Evolutionary conservation across 2,329 filamentous ascomycete species (phyloP).

Genomic region (Cytospora piceae): DNA sequence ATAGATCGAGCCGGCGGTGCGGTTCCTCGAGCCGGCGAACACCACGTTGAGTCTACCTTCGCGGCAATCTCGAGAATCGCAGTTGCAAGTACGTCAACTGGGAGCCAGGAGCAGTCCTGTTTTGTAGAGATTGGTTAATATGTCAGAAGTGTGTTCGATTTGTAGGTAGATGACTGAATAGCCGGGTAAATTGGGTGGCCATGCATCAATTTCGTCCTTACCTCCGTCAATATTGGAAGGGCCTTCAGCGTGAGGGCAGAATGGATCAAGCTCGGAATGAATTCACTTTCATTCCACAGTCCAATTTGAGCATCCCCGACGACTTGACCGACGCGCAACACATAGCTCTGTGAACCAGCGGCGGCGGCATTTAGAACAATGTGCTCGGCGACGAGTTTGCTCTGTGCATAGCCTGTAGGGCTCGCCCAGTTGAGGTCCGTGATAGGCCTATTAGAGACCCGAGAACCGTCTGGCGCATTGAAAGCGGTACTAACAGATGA

Average conservation of each 20-base stretch:
- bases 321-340: slow-evolving; percentile 43
- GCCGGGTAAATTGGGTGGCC: no score
- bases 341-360: slow-evolving; percentile 36
- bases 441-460: slow-evolving; percentile 39
- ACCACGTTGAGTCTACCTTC: not conserved
- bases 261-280: slow-evolving; percentile 31
- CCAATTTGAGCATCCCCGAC: slow-evolving; percentile 39
- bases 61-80: not conserved
- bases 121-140: no score
- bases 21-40: not conserved
- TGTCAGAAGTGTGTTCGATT: no score
- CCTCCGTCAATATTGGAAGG: no score
- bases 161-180: no score
- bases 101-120: slow-evolving; percentile 1
- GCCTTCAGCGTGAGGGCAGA: not conserved
- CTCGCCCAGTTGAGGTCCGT: slow-evolving; percentile 36
- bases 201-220: no score
- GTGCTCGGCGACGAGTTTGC: slow-evolving; percentile 43
- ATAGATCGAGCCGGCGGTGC: not conserved
- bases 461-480: slow-evolving; percentile 35
- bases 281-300: slow-evolving; percentile 38
- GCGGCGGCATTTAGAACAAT: slow-evolving; percentile 39
- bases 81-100: not conserved
- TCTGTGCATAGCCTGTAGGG: slow-evolving; percentile 41
- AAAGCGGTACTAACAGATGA: slow-evolving; percentile 45